phyloP scores from a whole-genome alignment of 352 stramenopile genomes.

The Saprolegnia parasitica region DNA sequence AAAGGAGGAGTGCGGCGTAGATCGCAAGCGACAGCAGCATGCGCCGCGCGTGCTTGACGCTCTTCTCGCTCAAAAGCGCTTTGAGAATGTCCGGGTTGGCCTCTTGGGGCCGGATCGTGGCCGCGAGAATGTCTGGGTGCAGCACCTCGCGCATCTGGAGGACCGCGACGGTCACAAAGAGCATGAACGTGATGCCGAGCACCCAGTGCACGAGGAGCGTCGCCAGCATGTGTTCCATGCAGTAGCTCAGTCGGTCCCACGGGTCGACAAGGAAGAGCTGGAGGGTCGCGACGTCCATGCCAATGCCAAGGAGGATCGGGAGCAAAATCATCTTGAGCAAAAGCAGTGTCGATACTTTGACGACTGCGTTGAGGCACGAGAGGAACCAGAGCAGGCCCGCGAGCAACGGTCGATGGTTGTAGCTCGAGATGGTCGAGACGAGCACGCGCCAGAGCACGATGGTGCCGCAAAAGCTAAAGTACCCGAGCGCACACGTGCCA shows the following conservation, averaged over 20 bases:
- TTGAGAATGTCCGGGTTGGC: slow-evolving; percentile 95
- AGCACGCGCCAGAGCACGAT: slow-evolving; percentile 82
- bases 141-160: slow-evolving; percentile 93
- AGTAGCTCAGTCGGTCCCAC: slow-evolving; percentile 74
- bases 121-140: slow-evolving; percentile 89
- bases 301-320: slow-evolving; percentile 91
- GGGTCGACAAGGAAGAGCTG: slow-evolving; percentile 80
- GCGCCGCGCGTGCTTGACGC: slow-evolving; percentile 88
- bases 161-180: slow-evolving; percentile 95
- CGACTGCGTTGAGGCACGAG: slow-evolving; percentile 75
- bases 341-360: slow-evolving; percentile 94
- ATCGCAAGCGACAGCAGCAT: slow-evolving; percentile 91
- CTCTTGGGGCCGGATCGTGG: slow-evolving; percentile 91
- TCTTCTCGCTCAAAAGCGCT: slow-evolving; percentile 92
- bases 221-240: slow-evolving; percentile 85
- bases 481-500: slow-evolving; percentile 72
- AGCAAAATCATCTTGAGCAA: slow-evolving; percentile 97
- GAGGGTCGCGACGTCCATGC: slow-evolving; percentile 91
- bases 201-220: slow-evolving; percentile 96
- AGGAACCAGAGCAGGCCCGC: slow-evolving; percentile 73
- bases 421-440: slow-evolving; percentile 77
- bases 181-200: slow-evolving; percentile 96
- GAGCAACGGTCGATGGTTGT: slow-evolving; percentile 77
- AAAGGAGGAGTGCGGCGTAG: slow-evolving; percentile 81
- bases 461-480: slow-evolving; percentile 77